Base-by-base conservation (phyloP, 345 rosid genomes). In the Populus euphratica region DNA sequence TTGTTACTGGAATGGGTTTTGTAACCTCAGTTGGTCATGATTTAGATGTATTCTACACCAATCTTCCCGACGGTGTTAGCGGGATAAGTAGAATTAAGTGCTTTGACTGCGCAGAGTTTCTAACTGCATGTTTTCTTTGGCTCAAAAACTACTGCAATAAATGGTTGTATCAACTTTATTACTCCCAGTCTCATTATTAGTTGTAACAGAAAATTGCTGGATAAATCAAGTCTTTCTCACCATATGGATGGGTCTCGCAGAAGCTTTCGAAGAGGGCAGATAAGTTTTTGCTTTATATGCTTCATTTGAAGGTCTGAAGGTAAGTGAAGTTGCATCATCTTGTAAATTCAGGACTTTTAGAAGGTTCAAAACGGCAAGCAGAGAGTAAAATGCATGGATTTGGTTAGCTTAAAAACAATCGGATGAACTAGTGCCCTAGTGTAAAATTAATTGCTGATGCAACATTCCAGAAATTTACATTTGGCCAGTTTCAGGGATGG, bases 271-370 rank as follows among this genome's bases (percentile, higher is more conserved):
- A 87, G 84, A 85, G 98, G 84, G 89, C 91, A 93, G 98, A 91
- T 70, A 91, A 93, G 75, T 93, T 90, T 85, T 89, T 93, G 96
- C 94, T 91, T 81, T 93, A 93, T 83, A 83, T 86, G 81, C 91
- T 93, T 72, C 89, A 90, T 33, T 93, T 92, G 96, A 94, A 18
- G 97, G 97, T 77, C 88, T 92, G 94, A 88, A 87, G 92, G 96
- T 91, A 89, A 81, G 23, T 17, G 64, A 18, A 59, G 23, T 23
- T 59, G 64, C 8, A 23, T 59, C 23, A 14, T 59, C 64, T 18
- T 18, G 2, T 23, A 21, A 21, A 59, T 59, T 2, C 8, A 17
- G n/a, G 64, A 59, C 23, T 59, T 8, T 59, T 59, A 17, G 18
- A 23, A 17, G 21, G 64, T 8, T 23, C 23, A 3, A 97, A 94